Evolutionary conservation across 2,329 filamentous ascomycete genomes (phyloP).

Genomic region (Biscogniauxia marginata): DNA sequence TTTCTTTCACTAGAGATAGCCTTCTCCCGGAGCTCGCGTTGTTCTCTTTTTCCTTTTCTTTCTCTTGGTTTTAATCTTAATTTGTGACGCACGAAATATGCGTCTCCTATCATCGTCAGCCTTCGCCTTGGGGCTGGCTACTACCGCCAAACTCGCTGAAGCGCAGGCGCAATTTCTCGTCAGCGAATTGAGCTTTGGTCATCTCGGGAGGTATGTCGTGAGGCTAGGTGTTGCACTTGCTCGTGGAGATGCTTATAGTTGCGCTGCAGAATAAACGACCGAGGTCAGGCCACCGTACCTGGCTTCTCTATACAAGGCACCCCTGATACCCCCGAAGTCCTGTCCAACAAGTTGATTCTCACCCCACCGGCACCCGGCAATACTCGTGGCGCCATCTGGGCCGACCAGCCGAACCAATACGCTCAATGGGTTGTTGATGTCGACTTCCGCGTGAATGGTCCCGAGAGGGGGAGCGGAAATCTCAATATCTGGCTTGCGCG

Average conservation of each 20-base stretch:
- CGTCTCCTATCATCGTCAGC: slow-evolving; percentile 38
- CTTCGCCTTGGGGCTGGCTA: slow-evolving; percentile 43
- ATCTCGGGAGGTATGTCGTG: slow-evolving; percentile 55
- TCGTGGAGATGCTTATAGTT: slow-evolving; percentile 14
- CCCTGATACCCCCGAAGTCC: slow-evolving; percentile 57
- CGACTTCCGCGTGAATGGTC: slow-evolving; percentile 83
- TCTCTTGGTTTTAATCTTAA: slow-evolving; percentile 11
- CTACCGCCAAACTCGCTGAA: slow-evolving; percentile 42
- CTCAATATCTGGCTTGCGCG: slow-evolving; percentile 90
- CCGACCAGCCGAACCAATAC: slow-evolving; percentile 59
- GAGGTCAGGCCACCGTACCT: slow-evolving; percentile 51
- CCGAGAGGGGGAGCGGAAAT: slow-evolving; percentile 83
- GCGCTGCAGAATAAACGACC: slow-evolving; percentile 60
- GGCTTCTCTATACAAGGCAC: slow-evolving; percentile 55
- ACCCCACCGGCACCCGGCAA: slow-evolving; percentile 87
- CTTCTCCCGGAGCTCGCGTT: slow-evolving; percentile 4
- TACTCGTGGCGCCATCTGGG: slow-evolving; percentile 81
- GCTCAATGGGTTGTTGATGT: slow-evolving; percentile 80
- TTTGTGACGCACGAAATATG: slow-evolving; percentile 39
- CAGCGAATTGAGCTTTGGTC: slow-evolving; percentile 75
- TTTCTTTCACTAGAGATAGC: neutral
- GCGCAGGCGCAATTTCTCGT: slow-evolving; percentile 65
- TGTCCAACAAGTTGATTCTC: slow-evolving; percentile 89
- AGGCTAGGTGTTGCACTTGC: slow-evolving; percentile 1
- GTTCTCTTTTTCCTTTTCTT: slow-evolving; percentile 6